These are phyloP conservation scores for Magnolia changhungtana DNA, from an alignment of 164 flowering plant genomes.

Conservation along the genomic window DNA sequence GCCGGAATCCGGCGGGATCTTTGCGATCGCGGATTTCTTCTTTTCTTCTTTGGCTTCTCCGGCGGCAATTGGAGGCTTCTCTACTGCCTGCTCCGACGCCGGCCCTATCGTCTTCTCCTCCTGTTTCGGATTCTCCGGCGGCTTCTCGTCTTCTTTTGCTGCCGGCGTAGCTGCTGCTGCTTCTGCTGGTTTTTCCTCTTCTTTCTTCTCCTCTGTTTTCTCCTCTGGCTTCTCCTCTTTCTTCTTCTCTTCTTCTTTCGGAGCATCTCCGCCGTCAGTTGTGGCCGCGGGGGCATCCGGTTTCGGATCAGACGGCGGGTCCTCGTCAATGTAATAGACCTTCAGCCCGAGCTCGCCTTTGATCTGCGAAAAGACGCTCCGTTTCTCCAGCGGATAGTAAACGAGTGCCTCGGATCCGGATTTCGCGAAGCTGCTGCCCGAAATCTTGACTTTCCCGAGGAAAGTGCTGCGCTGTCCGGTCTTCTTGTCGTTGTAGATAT, in stretches of 20 bases:
- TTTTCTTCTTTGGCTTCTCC: slow-evolving; percentile 3
- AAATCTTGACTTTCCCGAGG: slow-evolving; percentile 77
- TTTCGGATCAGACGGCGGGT: slow-evolving; percentile 28
- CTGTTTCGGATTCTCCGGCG: slow-evolving; percentile 21
- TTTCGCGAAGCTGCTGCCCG: slow-evolving; percentile 46
- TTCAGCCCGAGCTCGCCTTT: slow-evolving; percentile 87
- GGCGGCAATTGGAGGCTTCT: slow-evolving; percentile 31
- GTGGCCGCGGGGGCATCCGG: slow-evolving; percentile 12
- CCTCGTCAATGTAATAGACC: slow-evolving; percentile 59
- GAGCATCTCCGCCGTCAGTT: slow-evolving; percentile 14
- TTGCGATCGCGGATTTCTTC: slow-evolving; percentile 12
- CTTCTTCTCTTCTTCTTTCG: slow-evolving; percentile 26
- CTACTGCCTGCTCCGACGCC: slow-evolving; percentile 11
- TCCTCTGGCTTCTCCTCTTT: slow-evolving; percentile 34
- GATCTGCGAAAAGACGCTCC: slow-evolving; percentile 90
- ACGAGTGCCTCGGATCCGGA: slow-evolving; percentile 52
- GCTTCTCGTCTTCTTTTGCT: slow-evolving; percentile 17
- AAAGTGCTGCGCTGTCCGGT: slow-evolving; percentile 59
- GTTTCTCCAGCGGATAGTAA: slow-evolving; percentile 89
- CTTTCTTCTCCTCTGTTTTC: slow-evolving; percentile 30
- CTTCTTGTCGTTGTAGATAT: slow-evolving; percentile 79
- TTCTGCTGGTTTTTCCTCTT: slow-evolving; percentile 25
- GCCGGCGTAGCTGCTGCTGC: slow-evolving; percentile 6
- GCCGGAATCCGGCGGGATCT: slow-evolving; percentile 18
- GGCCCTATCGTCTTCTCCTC: slow-evolving; percentile 16